Evolutionary conservation across 2,329 filamentous ascomycete species (phyloP).

Genomic region (Knufia petricola): DNA sequence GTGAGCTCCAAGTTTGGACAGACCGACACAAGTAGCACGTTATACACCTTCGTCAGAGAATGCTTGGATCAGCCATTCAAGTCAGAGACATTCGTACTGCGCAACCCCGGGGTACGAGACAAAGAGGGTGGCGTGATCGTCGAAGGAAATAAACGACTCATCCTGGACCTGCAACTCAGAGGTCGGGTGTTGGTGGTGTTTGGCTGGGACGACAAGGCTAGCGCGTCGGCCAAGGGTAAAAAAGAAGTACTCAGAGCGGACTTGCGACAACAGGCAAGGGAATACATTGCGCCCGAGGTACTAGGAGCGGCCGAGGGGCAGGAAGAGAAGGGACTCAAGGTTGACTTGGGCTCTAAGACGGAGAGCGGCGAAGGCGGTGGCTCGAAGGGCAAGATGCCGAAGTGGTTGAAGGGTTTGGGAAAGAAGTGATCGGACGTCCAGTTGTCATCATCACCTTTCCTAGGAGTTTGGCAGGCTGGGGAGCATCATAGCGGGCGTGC

Average conservation of each 20-base stretch:
- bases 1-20: constrained; percentile 63
- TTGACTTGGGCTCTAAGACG: constrained; percentile 26
- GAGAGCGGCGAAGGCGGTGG: constrained; percentile 29
- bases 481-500: no score
- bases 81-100: constrained; percentile 61
- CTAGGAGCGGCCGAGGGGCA: constrained; percentile 32
- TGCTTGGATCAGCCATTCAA: constrained; percentile 53
- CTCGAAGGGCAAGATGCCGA: constrained; percentile 45
- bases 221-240: constrained; percentile 43
- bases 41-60: constrained; percentile 63
- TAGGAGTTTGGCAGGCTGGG: no score
- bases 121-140: constrained; percentile 39
- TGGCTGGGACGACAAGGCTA: constrained; percentile 59
- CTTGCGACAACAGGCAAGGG: constrained; percentile 53
- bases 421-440: constrained; percentile 49
- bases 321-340: constrained; percentile 23
- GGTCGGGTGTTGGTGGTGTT: constrained; percentile 67
- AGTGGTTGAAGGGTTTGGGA: constrained; percentile 61
- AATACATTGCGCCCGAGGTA: constrained; percentile 47
- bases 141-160: constrained; percentile 40
- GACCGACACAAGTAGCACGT: constrained; percentile 55
- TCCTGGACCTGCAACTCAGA: constrained; percentile 61
- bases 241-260: constrained; percentile 52
- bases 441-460: no score
- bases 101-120: constrained; percentile 44